phyloP scores from a whole-genome alignment of 2,329 filamentous ascomycete genomes.

The Gnomoniopsis sp. region DNA sequence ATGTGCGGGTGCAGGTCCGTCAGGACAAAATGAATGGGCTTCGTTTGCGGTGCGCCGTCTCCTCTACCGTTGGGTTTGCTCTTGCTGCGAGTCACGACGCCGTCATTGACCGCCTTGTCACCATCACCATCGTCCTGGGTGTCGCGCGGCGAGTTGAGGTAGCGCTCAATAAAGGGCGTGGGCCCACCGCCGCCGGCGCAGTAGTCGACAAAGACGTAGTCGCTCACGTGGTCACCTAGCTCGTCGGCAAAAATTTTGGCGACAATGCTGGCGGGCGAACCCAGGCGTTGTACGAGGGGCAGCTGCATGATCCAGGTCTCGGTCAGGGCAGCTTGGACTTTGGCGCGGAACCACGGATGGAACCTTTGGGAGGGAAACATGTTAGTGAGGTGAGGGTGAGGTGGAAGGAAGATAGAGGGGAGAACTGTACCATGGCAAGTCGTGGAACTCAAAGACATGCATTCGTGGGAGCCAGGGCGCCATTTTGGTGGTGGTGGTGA shows the following conservation, averaged over 20 bases:
- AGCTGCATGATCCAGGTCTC: conserved; percentile 59
- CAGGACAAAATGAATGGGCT: conserved; percentile 55
- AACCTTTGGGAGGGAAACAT: conserved; percentile 46
- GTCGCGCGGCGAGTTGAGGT: conserved; percentile 44
- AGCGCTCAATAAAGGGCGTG: conserved; percentile 59
- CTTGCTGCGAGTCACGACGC: conserved; percentile 27
- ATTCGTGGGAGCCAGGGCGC: conserved; percentile 52
- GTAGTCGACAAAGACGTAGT: conserved; percentile 69
- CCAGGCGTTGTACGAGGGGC: conserved; percentile 51
- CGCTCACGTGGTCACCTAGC: conserved; percentile 43
- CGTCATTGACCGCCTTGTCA: not conserved
- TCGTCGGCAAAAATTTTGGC: conserved; percentile 51
- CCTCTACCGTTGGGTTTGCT: not conserved
- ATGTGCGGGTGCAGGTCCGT: conserved; percentile 66
- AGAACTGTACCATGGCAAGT: conserved; percentile 32
- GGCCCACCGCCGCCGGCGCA: conserved; percentile 73
- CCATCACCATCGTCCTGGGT: not conserved
- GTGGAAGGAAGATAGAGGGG: not conserved
- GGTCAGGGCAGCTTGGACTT: conserved; percentile 63
- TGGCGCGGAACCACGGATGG: conserved; percentile 60
- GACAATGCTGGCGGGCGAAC: conserved; percentile 58
- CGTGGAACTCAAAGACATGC: conserved; percentile 66
- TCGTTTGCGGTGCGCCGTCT: not conserved
- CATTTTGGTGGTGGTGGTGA: conserved; percentile 29
- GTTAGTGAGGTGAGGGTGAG: not conserved